Conservation (phyloP, 2,329 filamentous ascomycete species). For the Trichoderma guizhouense region DNA sequence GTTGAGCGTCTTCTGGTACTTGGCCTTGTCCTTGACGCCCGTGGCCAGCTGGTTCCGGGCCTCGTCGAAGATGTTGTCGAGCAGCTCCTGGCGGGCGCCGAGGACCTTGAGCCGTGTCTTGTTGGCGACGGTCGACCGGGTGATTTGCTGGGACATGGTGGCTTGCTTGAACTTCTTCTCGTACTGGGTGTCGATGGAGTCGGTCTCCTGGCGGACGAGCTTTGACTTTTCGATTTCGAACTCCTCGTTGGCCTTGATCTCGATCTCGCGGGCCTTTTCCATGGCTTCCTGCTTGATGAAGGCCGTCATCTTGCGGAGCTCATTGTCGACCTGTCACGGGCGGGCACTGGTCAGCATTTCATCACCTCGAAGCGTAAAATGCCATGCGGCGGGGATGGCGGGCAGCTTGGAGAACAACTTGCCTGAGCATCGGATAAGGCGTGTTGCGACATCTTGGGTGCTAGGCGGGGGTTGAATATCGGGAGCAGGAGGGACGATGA, state of each 20-base stretch:
- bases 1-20: slow-evolving; percentile 75
- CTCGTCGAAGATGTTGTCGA: slow-evolving; percentile 84
- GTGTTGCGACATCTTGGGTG: slow-evolving; percentile 83
- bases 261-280: slow-evolving; percentile 95
- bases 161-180: slow-evolving; percentile 99
- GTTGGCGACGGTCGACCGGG: slow-evolving; percentile 91
- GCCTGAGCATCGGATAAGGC: slow-evolving; percentile 98
- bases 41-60: slow-evolving; percentile 67
- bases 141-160: slow-evolving; percentile 98
- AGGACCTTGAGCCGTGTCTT: slow-evolving; percentile 91
- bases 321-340: slow-evolving; percentile 74
- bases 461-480: slow-evolving; percentile 6
- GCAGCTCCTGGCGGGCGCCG: slow-evolving; percentile 79
- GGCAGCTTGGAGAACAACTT: slow-evolving; percentile 30
- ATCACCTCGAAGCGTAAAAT: slow-evolving; percentile 17
- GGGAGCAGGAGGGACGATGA: not conserved
- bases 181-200: slow-evolving; percentile 87
- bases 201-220: slow-evolving; percentile 92
- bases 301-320: slow-evolving; percentile 99
- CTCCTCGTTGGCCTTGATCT: slow-evolving; percentile 97
- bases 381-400: slow-evolving; percentile 5
- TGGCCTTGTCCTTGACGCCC: slow-evolving; percentile 63
- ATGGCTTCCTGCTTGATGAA: slow-evolving; percentile 99
- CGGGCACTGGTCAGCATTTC: not conserved
- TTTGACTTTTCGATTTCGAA: slow-evolving; percentile 99